phyloP scores from a whole-genome alignment of 2,329 filamentous ascomycete genomes.

The Davidsoniella virescens region DNA sequence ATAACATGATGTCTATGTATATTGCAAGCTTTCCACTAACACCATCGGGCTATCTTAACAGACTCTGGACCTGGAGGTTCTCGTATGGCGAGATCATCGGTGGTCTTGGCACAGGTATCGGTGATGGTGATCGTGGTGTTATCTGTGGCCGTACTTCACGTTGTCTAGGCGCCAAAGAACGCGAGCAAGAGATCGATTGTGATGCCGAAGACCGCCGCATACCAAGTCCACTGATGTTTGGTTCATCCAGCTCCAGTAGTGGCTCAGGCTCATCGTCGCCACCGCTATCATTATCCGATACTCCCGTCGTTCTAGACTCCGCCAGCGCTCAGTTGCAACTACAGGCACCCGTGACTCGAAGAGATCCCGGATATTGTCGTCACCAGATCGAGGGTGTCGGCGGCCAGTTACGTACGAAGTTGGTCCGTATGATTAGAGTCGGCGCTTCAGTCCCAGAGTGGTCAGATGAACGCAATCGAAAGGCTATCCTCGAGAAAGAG shows the following conservation, averaged over 20 bases:
- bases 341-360: slow-evolving; percentile 26
- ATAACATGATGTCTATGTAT: background rate
- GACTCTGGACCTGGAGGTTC: slow-evolving; percentile 79
- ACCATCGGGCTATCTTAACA: slow-evolving; percentile 17
- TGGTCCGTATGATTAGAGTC: slow-evolving; percentile 66
- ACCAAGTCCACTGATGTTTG: slow-evolving; percentile 13
- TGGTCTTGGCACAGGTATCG: slow-evolving; percentile 71
- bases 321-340: slow-evolving; percentile 4
- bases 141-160: slow-evolving; percentile 64
- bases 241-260: slow-evolving; percentile 12
- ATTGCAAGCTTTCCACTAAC: background rate
- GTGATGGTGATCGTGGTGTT: slow-evolving; percentile 75
- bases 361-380: slow-evolving; percentile 58
- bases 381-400: slow-evolving; percentile 89
- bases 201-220: slow-evolving; percentile 55
- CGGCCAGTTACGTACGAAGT: slow-evolving; percentile 71
- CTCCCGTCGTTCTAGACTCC: slow-evolving; percentile 12
- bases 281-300: slow-evolving; percentile 1
- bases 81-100: slow-evolving; percentile 69
- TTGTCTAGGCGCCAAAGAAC: slow-evolving; percentile 61
- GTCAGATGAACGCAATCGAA: slow-evolving; percentile 56
- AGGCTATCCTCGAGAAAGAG: slow-evolving; percentile 54
- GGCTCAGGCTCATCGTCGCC: slow-evolving; percentile 15
- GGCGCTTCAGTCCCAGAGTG: slow-evolving; percentile 76
- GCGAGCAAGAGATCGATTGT: slow-evolving; percentile 73